phyloP scores from a whole-genome alignment of 2,329 filamentous ascomycete genomes.

The Trichoderma sp. region DNA sequence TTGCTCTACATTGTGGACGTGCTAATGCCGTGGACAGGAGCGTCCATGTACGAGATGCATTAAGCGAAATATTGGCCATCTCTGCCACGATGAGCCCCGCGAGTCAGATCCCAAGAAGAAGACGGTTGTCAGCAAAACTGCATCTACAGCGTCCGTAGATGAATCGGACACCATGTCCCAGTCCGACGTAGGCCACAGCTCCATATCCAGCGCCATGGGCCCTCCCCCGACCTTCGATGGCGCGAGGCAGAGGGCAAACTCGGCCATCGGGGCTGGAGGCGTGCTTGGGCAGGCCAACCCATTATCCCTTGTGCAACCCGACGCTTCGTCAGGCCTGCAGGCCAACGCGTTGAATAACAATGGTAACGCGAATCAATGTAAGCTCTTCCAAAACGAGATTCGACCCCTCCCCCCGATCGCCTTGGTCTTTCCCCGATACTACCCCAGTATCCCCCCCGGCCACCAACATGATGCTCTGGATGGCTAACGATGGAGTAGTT shows the following conservation, averaged over 20 bases:
- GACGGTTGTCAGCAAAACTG: conserved; percentile 39
- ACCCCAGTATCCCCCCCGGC: background rate
- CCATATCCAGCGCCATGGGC: conserved; percentile 57
- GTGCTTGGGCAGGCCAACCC: conserved; percentile 50
- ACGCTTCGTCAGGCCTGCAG: conserved; percentile 65
- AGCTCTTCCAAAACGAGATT: conserved; percentile 38
- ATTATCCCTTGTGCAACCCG: conserved; percentile 70
- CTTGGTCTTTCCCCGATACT: background rate
- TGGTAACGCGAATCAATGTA: conserved; percentile 71
- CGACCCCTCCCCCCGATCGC: background rate
- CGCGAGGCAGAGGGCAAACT: conserved; percentile 36
- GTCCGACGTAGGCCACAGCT: conserved; percentile 50
- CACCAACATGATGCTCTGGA: background rate
- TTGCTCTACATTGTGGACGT: background rate
- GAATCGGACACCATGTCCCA: conserved; percentile 55
- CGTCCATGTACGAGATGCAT: conserved; percentile 96
- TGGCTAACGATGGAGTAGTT: conserved; percentile 47
- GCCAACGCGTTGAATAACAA: conserved; percentile 52
- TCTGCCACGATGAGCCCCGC: conserved; percentile 96
- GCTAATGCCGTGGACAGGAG: conserved; percentile 57
- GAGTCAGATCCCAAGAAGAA: conserved; percentile 83
- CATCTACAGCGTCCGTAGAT: conserved; percentile 55
- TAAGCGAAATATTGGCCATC: conserved; percentile 96
- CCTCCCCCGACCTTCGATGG: conserved; percentile 43
- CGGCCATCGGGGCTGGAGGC: conserved; percentile 42